These are phyloP conservation scores for Tetracladium setigerum DNA, from an alignment of 495 filamentous ascomycete species.

Conservation along the genomic window DNA sequence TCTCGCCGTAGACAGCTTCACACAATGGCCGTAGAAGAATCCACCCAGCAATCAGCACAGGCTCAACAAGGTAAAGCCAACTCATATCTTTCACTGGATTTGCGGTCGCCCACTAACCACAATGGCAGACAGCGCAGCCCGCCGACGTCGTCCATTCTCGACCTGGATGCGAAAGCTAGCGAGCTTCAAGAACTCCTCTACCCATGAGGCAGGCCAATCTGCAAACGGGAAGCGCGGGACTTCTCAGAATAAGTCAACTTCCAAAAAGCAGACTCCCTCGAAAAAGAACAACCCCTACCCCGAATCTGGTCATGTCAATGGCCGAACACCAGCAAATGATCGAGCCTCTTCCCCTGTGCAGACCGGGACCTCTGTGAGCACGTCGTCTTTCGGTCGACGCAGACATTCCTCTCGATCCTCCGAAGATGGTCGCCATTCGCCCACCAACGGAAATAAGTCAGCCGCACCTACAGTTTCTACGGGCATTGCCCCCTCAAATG, in stretches of 20 bases:
- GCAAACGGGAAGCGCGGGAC: slow-evolving; percentile 19
- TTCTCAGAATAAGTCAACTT: slow-evolving; percentile 25
- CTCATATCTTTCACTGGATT: not conserved
- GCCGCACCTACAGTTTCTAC: slow-evolving; percentile 75
- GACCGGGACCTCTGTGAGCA: slow-evolving; percentile 29
- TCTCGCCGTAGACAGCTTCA: no score
- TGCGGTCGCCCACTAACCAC: slow-evolving; percentile 5
- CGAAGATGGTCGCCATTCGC: slow-evolving; percentile 44
- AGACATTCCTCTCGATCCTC: slow-evolving; percentile 50
- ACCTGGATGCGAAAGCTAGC: slow-evolving; percentile 92
- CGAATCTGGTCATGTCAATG: slow-evolving; percentile 44
- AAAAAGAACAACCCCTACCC: slow-evolving; percentile 83
- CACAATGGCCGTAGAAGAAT: no score
- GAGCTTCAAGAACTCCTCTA: slow-evolving; percentile 57
- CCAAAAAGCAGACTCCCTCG: slow-evolving; percentile 29
- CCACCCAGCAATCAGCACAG: no score
- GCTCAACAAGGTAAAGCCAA: no score
- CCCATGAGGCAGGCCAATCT: slow-evolving; percentile 19
- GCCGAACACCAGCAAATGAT: slow-evolving; percentile 39
- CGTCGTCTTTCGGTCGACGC: slow-evolving; percentile 34
- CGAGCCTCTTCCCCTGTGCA: slow-evolving; percentile 49
- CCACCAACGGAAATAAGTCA: slow-evolving; percentile 58
- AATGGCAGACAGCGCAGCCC: slow-evolving; percentile 29
- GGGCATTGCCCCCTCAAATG: slow-evolving; percentile 72
- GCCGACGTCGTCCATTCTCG: slow-evolving; percentile 78